Conservation (phyloP, 1,284 basidiomycete species). For the Exobasidium cylindrosporum region DNA sequence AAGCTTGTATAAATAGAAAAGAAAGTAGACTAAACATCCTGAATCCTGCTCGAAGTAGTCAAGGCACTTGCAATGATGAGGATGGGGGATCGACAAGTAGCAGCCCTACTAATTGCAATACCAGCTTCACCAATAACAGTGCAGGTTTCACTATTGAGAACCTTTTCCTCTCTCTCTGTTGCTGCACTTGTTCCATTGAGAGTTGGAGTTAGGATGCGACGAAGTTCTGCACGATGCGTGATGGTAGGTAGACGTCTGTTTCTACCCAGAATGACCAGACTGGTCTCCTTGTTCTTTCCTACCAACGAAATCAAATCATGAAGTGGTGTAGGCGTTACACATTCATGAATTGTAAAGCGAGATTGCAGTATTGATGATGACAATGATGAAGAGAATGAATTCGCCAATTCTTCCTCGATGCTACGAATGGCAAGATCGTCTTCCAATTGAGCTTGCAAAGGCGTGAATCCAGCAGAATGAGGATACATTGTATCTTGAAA, state of each 20-base stretch:
- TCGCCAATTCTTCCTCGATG: slow-evolving; percentile 29
- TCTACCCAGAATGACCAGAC: slow-evolving; percentile 39
- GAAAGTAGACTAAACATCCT: neutral
- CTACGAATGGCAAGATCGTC: slow-evolving; percentile 39
- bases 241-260: slow-evolving; percentile 40
- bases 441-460: slow-evolving; percentile 38
- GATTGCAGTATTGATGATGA: slow-evolving; percentile 10
- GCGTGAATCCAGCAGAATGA: slow-evolving; percentile 14
- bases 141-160: slow-evolving; percentile 40
- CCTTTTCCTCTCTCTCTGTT: neutral
- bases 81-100: neutral
- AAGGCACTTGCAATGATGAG: slow-evolving; percentile 9
- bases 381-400: slow-evolving; percentile 16
- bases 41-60: neutral
- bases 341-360: neutral
- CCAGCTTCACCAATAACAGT: slow-evolving; percentile 46
- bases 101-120: slow-evolving; percentile 24
- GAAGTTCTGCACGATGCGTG: slow-evolving; percentile 44
- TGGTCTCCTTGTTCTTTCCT: slow-evolving; percentile 24
- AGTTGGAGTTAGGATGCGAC: slow-evolving; percentile 19
- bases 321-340: slow-evolving; percentile 5
- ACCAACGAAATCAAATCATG: slow-evolving; percentile 19
- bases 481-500: slow-evolving; percentile 41
- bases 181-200: neutral
- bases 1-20: no score